Percentiles rank a stretch among this genome's conserved stretches.
Conservation (phyloP, 306 rosid genomes). For the Cucurbita maxima region DNA sequence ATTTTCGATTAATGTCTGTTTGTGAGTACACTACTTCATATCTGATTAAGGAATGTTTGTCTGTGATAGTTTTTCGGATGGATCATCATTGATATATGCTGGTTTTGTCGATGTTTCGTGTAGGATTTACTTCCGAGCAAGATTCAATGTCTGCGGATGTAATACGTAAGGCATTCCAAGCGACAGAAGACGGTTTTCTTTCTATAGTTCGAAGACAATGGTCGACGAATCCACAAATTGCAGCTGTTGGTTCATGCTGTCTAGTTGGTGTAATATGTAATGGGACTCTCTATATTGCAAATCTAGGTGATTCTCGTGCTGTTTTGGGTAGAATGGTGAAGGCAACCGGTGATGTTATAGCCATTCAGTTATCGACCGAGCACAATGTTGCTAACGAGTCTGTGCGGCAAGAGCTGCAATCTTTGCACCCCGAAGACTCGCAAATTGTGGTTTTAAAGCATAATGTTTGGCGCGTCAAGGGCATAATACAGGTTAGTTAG, state of each 20-base stretch:
- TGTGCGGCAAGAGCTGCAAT: conserved; percentile 67
- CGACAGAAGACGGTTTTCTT: conserved; percentile 77
- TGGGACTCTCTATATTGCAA: conserved; percentile 62
- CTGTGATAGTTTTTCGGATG: background rate
- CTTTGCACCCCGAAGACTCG: conserved; percentile 77
- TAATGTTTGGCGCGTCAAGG: conserved; percentile 88
- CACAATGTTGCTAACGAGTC: conserved; percentile 72
- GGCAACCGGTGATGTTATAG: conserved; percentile 72
- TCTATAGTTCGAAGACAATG: conserved; percentile 59
- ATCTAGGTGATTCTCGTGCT: conserved; percentile 83
- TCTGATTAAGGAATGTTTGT: background rate
- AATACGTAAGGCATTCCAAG: conserved; percentile 77
- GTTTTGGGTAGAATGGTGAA: conserved; percentile 68
- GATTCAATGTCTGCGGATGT: conserved; percentile 64
- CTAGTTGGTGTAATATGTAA: conserved; percentile 68
- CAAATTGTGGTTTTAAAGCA: conserved; percentile 75
- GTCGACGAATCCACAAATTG: conserved; percentile 61
- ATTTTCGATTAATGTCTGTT: background rate
- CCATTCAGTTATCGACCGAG: conserved; percentile 58
- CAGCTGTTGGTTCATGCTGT: conserved; percentile 92
- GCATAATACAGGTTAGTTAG: conserved; percentile 57
- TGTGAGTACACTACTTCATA: background rate
- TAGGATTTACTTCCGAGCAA: conserved; percentile 76
- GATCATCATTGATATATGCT: background rate
- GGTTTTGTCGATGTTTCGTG: conserved; percentile 8